Evolutionary conservation across 371 early-diverging fungal genomes (phyloP), one percentile per base, ranked within the genome.

Genomic region (Mortierella sp.): DNA sequence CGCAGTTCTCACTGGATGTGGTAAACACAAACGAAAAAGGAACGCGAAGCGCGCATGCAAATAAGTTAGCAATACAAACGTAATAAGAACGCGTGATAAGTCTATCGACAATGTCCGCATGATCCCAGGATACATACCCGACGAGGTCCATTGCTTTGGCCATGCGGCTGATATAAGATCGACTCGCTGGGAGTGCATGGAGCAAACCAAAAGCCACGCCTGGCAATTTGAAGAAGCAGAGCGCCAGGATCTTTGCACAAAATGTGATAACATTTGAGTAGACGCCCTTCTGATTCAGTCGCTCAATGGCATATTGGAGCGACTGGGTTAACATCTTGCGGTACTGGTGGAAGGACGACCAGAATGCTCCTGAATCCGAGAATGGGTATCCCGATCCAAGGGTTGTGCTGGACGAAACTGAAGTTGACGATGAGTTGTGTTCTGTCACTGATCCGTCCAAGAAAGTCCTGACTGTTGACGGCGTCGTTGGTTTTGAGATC

Each of bases 221-320:
- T 42, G 93, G 93, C 13, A 92, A 79, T 57, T 92, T 92, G 47
- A 92, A 91, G 74, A 92, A 92, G 34, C 91, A 91, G 14, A 90
- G 71, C 28, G 93, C 93, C 88, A 84, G 70, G 54, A 70, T 73
- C 68, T 91, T 90, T 52, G 92, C 91, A 54, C 92, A 91, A 73
- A 93, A 91, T 13, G 90, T 88, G 14, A 92, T 89, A 19, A 91
- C 88, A 57, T 90, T 91, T 0, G 93, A 90, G 45, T 89, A 89
- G 19, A 91, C 84, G 3, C 90, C 90, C 24, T 84, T 88, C 57
- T 88, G 85, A 71, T 90, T 90, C 54, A 91, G 75, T 26, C 80
- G 79, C 34, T 89, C 88, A 52, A 91, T 88, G 11, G 89, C 91
- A 76, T 90, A 89, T 55, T 87, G 88, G n/a, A 92, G 76, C 1